These are phyloP conservation scores for Mentha longifolia DNA, from an alignment of 257 asterid species.

Conservation along the genomic window DNA sequence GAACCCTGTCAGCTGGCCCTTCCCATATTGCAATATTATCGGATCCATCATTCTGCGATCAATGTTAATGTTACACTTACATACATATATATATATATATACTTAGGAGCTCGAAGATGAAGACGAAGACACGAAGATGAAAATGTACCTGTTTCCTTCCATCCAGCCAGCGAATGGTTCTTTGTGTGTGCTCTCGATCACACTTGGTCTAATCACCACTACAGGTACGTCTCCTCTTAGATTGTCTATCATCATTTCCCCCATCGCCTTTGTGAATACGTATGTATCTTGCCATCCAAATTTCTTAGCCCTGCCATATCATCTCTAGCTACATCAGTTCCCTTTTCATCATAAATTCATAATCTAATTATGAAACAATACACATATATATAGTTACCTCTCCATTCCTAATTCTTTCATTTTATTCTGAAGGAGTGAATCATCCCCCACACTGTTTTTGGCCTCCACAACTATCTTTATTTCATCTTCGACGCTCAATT, in stretches of 20 bases:
- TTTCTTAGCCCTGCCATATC: constrained; percentile 77
- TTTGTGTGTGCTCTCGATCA: constrained; percentile 89
- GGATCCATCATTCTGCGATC: constrained; percentile 92
- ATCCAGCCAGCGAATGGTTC: constrained; percentile 99
- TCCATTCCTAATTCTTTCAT: constrained; percentile 82
- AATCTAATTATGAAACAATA: no score
- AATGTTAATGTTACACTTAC: no score
- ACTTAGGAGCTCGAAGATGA: no score
- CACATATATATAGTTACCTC: constrained; percentile 50
- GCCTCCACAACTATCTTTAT: constrained; percentile 65
- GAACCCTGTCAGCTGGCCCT: constrained; percentile 92
- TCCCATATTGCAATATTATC: constrained; percentile 81
- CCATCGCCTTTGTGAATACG: constrained; percentile 97
- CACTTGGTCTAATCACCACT: constrained; percentile 89
- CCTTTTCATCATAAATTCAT: no score
- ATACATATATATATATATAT: no score
- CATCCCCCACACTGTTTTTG: constrained; percentile 52
- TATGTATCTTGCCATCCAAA: constrained; percentile 98
- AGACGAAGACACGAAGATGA: no score
- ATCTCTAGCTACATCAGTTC: no score
- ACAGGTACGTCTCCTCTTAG: constrained; percentile 81
- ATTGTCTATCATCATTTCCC: constrained; percentile 94
- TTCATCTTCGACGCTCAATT: constrained; percentile 80
- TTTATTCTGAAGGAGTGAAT: constrained; percentile 46
- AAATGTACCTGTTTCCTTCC: constrained; percentile 76